Evolutionary conservation across 2,329 filamentous ascomycete genomes (phyloP).

Genomic region (Nemania sp.): DNA sequence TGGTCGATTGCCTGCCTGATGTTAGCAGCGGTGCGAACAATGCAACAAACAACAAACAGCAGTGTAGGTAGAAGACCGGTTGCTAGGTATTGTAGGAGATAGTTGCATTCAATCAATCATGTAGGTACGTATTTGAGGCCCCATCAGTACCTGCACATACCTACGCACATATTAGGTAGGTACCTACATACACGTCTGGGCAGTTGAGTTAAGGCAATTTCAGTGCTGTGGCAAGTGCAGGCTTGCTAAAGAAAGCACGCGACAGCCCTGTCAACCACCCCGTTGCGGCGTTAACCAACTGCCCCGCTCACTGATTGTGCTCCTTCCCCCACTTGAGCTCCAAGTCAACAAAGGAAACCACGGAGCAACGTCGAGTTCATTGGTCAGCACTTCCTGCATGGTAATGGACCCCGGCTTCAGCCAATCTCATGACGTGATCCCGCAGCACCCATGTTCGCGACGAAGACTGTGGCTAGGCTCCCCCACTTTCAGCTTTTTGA

Average conservation of each 20-base stretch:
- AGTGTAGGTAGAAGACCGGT: constrained; percentile 10
- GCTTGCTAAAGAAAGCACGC: constrained; percentile 28
- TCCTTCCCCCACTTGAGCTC: constrained; percentile 46
- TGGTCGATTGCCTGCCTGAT: constrained; percentile 21
- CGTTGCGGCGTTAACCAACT: constrained; percentile 29
- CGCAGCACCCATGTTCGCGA: constrained; percentile 38
- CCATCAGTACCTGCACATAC: too few relatives aligned
- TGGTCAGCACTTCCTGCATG: constrained; percentile 51
- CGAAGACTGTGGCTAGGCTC: constrained; percentile 29
- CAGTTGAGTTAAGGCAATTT: too few relatives aligned
- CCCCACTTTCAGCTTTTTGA: constrained; percentile 21
- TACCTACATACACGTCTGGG: too few relatives aligned
- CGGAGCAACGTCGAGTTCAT: constrained; percentile 65
- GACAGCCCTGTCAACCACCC: constrained; percentile 19
- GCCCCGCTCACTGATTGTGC: constrained; percentile 43
- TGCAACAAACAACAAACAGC: constrained; percentile 28
- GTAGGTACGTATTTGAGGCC: neutral
- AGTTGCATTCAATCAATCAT: neutral
- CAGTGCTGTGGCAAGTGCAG: too few relatives aligned
- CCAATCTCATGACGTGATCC: constrained; percentile 50
- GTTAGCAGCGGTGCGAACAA: neutral
- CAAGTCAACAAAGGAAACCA: constrained; percentile 67
- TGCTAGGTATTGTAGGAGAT: constrained; percentile 8
- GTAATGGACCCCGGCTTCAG: constrained; percentile 27
- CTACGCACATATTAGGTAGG: too few relatives aligned